phyloP scores from a whole-genome alignment of 1,284 basidiomycete genomes.

The Vanrija sp. region DNA sequence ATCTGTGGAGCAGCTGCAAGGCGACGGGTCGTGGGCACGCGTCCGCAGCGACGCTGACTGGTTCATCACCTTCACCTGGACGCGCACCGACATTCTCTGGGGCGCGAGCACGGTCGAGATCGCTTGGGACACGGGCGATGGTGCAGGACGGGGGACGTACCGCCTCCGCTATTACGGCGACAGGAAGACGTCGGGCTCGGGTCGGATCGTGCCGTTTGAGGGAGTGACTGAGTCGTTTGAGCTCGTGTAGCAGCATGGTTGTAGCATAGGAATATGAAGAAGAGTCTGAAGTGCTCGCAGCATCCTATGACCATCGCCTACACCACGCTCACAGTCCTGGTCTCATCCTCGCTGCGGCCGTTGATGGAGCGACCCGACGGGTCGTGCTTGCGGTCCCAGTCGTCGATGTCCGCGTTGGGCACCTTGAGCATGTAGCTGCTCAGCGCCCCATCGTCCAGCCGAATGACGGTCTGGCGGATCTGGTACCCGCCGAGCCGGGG shows the following conservation, averaged over 20 bases:
- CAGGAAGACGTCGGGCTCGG: conserved; percentile 5
- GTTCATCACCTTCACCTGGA: conserved; percentile 11
- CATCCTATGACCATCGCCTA: no score
- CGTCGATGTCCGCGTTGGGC: conserved; percentile 13
- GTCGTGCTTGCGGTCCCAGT: conserved; percentile 23
- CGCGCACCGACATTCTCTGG: background rate
- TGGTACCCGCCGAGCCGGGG: conserved; percentile 43
- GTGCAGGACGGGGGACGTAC: conserved; percentile 6
- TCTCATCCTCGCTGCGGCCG: no score
- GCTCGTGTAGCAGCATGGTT: background rate
- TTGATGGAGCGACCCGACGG: conserved; percentile 7
- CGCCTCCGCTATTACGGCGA: conserved; percentile 13
- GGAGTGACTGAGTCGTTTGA: background rate
- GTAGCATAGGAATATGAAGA: no score
- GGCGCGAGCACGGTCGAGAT: conserved; percentile 6
- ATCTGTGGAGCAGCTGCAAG: conserved; percentile 7
- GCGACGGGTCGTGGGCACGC: conserved; percentile 4
- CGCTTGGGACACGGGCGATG: conserved; percentile 11
- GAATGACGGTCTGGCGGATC: conserved; percentile 39
- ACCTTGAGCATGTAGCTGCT: conserved; percentile 19
- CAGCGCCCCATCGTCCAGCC: conserved; percentile 34
- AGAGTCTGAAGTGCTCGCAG: no score
- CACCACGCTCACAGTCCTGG: no score
- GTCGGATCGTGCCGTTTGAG: conserved; percentile 4
- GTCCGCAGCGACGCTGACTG: conserved; percentile 12